Conservation (phyloP, 2,329 filamentous ascomycete species). For the Coniosporium tulheliwenetii region DNA sequence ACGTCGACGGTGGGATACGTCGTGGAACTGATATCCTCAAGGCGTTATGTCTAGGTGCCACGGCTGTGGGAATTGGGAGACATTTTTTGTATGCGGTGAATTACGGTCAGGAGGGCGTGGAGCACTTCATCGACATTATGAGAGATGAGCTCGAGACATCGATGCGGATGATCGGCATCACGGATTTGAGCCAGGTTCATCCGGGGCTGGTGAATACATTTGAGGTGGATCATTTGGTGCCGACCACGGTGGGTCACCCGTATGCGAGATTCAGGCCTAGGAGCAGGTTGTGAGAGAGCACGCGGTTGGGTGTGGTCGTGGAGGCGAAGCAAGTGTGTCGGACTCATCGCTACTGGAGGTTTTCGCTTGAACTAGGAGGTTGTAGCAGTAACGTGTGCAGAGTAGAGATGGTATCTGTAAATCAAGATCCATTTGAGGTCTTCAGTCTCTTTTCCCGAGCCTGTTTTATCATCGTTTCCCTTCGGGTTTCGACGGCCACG, state of each 20-base stretch:
- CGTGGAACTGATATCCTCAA: conserved; percentile 54
- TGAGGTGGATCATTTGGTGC: neutral
- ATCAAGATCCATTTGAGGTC: too few relatives aligned
- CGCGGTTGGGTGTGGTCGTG: too few relatives aligned
- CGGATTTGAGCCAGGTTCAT: conserved; percentile 42
- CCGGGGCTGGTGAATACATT: conserved; percentile 42
- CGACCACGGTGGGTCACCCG: conserved; percentile 6
- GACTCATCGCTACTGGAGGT: too few relatives aligned
- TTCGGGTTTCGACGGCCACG: too few relatives aligned
- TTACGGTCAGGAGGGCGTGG: conserved; percentile 40
- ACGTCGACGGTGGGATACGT: conserved; percentile 49
- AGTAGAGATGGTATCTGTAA: too few relatives aligned
- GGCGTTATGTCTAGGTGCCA: conserved; percentile 48
- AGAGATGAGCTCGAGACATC: conserved; percentile 48
- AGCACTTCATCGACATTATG: conserved; percentile 33
- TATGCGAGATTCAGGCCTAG: conserved; percentile 3
- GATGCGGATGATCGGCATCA: conserved; percentile 51
- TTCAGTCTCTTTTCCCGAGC: too few relatives aligned
- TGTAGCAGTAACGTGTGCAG: too few relatives aligned
- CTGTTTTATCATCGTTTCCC: too few relatives aligned
- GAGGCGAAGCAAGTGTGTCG: too few relatives aligned
- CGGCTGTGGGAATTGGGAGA: conserved; percentile 44
- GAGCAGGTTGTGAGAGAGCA: too few relatives aligned
- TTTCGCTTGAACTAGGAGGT: too few relatives aligned
- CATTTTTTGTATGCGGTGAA: conserved; percentile 44